A percentile compares a stretch with the other conserved stretches of the same genome.
Evolutionary conservation across 345 rosid species (phyloP).

Genomic region (Kandelia obovata): DNA sequence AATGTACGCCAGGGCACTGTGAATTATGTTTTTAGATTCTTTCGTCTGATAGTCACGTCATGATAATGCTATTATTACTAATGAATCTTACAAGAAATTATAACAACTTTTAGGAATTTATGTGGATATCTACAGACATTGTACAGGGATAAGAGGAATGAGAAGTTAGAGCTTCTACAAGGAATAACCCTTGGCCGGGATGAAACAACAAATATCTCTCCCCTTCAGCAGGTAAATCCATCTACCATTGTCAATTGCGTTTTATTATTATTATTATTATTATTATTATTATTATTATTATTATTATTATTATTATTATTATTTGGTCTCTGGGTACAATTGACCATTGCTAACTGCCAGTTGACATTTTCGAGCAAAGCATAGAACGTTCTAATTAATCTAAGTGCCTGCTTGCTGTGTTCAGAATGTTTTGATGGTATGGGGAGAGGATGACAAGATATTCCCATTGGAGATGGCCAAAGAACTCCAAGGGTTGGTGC

Average conservation of each 20-base stretch:
- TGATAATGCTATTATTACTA: too few relatives aligned
- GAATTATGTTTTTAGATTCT: too few relatives aligned
- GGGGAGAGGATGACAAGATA: slow-evolving; percentile 84
- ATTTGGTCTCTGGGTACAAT: background rate
- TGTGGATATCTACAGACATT: slow-evolving; percentile 38
- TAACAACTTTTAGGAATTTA: background rate
- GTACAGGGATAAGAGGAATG: slow-evolving; percentile 55
- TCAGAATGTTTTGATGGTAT: slow-evolving; percentile 66
- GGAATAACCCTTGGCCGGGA: slow-evolving; percentile 52
- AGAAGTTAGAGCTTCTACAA: slow-evolving; percentile 65
- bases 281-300: too few relatives aligned
- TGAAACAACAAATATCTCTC: slow-evolving; percentile 40
- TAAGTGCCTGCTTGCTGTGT: background rate
- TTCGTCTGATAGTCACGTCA: too few relatives aligned
- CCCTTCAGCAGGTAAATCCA: slow-evolving; percentile 56
- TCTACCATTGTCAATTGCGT: background rate
- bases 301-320: too few relatives aligned
- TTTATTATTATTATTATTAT: too few relatives aligned
- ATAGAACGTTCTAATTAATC: too few relatives aligned
- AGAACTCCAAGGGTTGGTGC: slow-evolving; percentile 61
- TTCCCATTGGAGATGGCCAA: slow-evolving; percentile 77
- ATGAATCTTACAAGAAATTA: too few relatives aligned
- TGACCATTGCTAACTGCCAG: too few relatives aligned
- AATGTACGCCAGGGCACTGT: too few relatives aligned
- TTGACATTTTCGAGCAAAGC: too few relatives aligned